Evolutionary conservation across 2,329 filamentous ascomycete genomes (phyloP).

Genomic region (Curvularia lunata): DNA sequence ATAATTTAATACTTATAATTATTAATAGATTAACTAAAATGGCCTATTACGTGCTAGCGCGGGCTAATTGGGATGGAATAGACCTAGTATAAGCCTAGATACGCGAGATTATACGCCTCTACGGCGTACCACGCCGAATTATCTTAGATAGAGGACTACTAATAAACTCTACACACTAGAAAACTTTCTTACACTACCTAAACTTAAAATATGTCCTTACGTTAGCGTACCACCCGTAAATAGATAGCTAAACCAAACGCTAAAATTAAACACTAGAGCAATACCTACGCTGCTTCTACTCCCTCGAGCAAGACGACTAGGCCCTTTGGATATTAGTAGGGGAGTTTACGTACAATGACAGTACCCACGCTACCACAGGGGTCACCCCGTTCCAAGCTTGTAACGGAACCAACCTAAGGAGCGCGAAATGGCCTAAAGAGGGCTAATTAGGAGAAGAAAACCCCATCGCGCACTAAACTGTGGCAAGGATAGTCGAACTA

Average conservation of each 20-base stretch:
- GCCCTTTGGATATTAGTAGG: neutral
- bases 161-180: too few relatives aligned
- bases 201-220: too few relatives aligned
- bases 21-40: neutral
- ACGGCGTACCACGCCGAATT: too few relatives aligned
- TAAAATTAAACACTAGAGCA: constrained; percentile 1
- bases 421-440: neutral
- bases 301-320: neutral
- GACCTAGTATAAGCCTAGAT: neutral
- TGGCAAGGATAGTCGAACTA: neutral
- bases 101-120: too few relatives aligned
- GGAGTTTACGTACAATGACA: neutral
- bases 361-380: neutral
- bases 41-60: neutral
- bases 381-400: neutral
- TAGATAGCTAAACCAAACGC: too few relatives aligned
- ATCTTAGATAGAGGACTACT: too few relatives aligned
- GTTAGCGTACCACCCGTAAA: too few relatives aligned
- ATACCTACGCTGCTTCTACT: neutral
- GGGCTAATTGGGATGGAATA: neutral
- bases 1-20: neutral
- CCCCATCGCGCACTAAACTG: neutral
- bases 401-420: neutral
- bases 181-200: too few relatives aligned
- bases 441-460: neutral